Percentiles rank a stretch among this genome's conserved stretches.
Conservation (phyloP, 208 protist genomes). For the Phytomonas sp. region DNA sequence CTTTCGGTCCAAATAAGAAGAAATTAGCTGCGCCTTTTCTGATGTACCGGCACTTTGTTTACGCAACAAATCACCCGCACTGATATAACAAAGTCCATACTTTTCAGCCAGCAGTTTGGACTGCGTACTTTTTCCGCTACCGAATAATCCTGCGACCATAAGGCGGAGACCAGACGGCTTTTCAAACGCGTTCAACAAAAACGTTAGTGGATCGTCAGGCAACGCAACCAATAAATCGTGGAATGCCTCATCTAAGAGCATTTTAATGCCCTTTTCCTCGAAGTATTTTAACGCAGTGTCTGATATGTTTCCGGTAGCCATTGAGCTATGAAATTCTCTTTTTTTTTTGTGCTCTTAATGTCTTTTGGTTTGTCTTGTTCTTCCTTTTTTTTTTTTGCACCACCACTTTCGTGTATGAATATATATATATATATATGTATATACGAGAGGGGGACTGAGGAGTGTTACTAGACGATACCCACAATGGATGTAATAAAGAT, state of each 20-base stretch:
- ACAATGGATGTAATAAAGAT: too few species aligned
- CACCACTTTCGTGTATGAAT: not conserved
- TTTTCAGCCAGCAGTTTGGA: slow-evolving; percentile 61
- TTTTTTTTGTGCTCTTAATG: slow-evolving; percentile 9
- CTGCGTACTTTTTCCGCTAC: slow-evolving; percentile 90
- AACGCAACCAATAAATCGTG: slow-evolving; percentile 60
- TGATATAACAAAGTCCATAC: slow-evolving; percentile 80
- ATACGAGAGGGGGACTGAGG: not conserved
- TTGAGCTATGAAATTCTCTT: slow-evolving; percentile 11
- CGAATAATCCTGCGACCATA: slow-evolving; percentile 76
- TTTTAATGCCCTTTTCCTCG: slow-evolving; percentile 53
- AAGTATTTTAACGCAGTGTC: slow-evolving; percentile 56
- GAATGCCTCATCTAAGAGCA: slow-evolving; percentile 68
- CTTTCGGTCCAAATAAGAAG: slow-evolving; percentile 53
- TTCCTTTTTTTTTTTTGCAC: not conserved
- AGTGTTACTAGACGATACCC: not conserved
- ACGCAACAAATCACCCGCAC: slow-evolving; percentile 68
- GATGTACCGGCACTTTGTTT: slow-evolving; percentile 22
- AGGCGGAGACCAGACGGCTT: slow-evolving; percentile 36
- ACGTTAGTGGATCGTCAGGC: slow-evolving; percentile 60
- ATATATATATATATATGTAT: slow-evolving; percentile 1
- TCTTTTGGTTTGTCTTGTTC: not conserved
- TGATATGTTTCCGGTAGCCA: slow-evolving; percentile 66
- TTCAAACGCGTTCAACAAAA: slow-evolving; percentile 39
- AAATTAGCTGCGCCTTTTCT: slow-evolving; percentile 26